Percentiles rank a stretch among this genome's conserved stretches.
phyloP scores from a whole-genome alignment of 768 basidiomycete species.

The Podaxis sp. region DNA sequence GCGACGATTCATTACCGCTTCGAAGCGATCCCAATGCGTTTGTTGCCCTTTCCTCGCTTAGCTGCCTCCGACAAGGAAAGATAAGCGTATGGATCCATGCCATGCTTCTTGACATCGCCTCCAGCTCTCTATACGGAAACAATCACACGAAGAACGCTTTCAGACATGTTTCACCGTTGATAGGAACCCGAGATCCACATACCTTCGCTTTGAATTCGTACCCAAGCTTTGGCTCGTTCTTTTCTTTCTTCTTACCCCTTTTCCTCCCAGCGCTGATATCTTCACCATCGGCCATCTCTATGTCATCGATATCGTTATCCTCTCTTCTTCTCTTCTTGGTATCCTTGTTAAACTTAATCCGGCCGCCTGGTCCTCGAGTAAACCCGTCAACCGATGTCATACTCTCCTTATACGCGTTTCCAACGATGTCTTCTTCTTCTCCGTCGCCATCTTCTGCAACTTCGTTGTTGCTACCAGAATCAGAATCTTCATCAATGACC shows the following conservation, averaged over 20 bases:
- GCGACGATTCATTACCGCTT: constrained; percentile 42
- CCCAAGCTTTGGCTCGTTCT: constrained; percentile 54
- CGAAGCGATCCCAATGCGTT: constrained; percentile 56
- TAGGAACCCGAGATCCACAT: constrained; percentile 22
- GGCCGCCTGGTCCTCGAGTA: constrained; percentile 78
- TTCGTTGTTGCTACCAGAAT: constrained; percentile 40
- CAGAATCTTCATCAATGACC: constrained; percentile 63
- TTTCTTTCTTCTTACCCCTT: constrained; percentile 48
- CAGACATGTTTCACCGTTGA: neutral
- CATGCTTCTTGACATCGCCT: constrained; percentile 87
- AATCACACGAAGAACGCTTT: neutral
- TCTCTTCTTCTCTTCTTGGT: constrained; percentile 89
- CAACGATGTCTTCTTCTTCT: constrained; percentile 46
- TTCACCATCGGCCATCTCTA: constrained; percentile 77
- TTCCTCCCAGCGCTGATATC: constrained; percentile 38
- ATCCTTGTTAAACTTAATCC: constrained; percentile 94
- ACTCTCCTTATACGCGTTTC: constrained; percentile 81
- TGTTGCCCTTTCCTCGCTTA: constrained; percentile 49
- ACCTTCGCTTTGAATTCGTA: constrained; percentile 97
- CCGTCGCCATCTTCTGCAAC: constrained; percentile 35
- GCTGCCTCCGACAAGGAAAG: constrained; percentile 80
- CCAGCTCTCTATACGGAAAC: constrained; percentile 71
- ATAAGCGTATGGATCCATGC: constrained; percentile 92
- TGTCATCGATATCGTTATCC: constrained; percentile 32
- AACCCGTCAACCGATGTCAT: constrained; percentile 88